phyloP scores from a whole-genome alignment of 2,329 filamentous ascomycete genomes.

The Penicillium sp. region DNA sequence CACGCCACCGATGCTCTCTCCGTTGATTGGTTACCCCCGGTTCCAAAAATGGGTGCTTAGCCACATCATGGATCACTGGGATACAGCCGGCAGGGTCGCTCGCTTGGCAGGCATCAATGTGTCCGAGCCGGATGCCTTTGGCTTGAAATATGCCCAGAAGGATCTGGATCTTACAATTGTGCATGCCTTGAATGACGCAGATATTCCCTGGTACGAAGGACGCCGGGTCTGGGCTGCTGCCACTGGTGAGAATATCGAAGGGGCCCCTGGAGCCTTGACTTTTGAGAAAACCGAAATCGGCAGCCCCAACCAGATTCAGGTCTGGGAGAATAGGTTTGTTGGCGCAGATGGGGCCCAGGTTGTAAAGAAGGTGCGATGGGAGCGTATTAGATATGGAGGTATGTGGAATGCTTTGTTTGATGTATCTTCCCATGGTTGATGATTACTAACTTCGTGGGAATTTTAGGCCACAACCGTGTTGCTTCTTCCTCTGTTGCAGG shows the following conservation, averaged over 20 bases:
- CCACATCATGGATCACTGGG: slow-evolving; percentile 79
- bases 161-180: slow-evolving; percentile 68
- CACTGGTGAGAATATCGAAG: slow-evolving; percentile 29
- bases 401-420: slow-evolving; percentile 17
- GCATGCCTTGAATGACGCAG: slow-evolving; percentile 76
- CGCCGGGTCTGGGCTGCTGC: slow-evolving; percentile 41
- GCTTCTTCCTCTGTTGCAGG: slow-evolving; percentile 41
- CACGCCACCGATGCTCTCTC: slow-evolving; percentile 72
- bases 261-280: slow-evolving; percentile 29
- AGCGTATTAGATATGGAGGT: slow-evolving; percentile 46
- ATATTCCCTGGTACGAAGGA: slow-evolving; percentile 69
- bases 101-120: slow-evolving; percentile 37
- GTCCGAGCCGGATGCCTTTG: slow-evolving; percentile 45
- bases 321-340: slow-evolving; percentile 37
- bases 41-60: slow-evolving; percentile 61
- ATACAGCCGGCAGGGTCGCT: slow-evolving; percentile 65
- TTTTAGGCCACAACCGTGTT: slow-evolving; percentile 43
- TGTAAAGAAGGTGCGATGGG: slow-evolving; percentile 45
- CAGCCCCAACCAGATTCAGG: slow-evolving; percentile 34
- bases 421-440: background rate
- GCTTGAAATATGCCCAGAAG: slow-evolving; percentile 53
- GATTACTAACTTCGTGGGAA: background rate
- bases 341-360: slow-evolving; percentile 14
- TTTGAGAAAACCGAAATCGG: slow-evolving; percentile 30
- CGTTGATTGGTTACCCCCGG: slow-evolving; percentile 66